Conservation (phyloP, 805 yeast genomes). For the Cyberlindnera japonica region DNA sequence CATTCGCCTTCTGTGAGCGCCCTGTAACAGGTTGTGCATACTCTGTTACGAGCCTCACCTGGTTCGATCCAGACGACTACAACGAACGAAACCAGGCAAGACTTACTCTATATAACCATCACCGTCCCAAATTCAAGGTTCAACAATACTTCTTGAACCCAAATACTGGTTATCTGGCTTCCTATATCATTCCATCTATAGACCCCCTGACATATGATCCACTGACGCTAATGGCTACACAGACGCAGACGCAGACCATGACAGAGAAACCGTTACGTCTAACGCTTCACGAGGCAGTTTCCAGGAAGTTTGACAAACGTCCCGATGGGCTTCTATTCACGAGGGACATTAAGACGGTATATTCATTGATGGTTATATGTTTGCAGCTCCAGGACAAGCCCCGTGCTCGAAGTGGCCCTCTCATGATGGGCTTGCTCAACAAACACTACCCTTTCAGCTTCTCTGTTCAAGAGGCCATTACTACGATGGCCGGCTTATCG, state of each 20-base stretch:
- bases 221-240: neutral
- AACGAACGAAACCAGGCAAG: neutral
- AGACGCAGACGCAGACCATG: neutral
- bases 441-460: constrained; percentile 51
- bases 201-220: too few relatives aligned
- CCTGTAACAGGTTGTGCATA: constrained; percentile 1
- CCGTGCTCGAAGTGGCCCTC: too few relatives aligned
- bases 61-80: neutral
- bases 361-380: constrained; percentile 46
- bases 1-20: too few relatives aligned
- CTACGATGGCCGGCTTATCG: constrained; percentile 45
- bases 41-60: constrained; percentile 9
- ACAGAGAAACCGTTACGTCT: constrained; percentile 3
- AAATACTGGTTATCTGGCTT: too few relatives aligned
- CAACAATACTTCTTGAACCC: too few relatives aligned
- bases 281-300: constrained; percentile 40
- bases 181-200: too few relatives aligned
- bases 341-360: constrained; percentile 59
- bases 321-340: constrained; percentile 50
- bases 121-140: neutral
- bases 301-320: constrained; percentile 45
- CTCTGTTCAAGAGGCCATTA: constrained; percentile 46
- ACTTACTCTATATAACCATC: neutral
- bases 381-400: constrained; percentile 35
- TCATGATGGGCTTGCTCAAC: constrained; percentile 27